Evolutionary conservation across 2,329 filamentous ascomycete species (phyloP), one percentile per base, ranked within the genome.

Genomic region (Fusarium pseudograminearum): DNA sequence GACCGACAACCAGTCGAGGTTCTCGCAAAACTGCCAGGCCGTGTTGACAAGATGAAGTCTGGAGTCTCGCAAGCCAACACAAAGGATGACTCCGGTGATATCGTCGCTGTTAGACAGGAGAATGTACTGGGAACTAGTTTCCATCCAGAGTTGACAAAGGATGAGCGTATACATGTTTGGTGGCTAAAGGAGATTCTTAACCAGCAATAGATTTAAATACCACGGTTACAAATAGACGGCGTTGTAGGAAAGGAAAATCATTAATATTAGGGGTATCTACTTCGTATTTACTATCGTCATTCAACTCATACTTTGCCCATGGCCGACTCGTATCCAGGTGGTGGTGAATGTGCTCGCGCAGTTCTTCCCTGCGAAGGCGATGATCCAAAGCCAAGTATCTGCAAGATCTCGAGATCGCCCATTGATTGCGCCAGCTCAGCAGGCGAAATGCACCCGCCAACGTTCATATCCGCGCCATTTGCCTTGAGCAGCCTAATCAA

Each of bases 91-190:
- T 86, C 84, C 4, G 88, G 91, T 4, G 92, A 97, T 71, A 95
- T 98, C 53, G 90, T 98, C 52, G 95, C 95, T 1, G 93, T 98
- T 34, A 86, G 88, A 69, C 94, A 98, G 81, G 93, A 91, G 1
- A 98, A 98, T 79, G 91, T 97, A 1, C 91, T 98, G 74, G 96
- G 94, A 6, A 98, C 92, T 5, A 98, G 94, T 76, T 99, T 98
- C 77, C 96, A 98, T 75, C 96, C 96, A 0, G 96, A 99, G 80
- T 80, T 99, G 78, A 98, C 95, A 0, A 87, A 89, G 10, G 96
- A 99, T 81, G 84, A 90, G 59, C 87, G 96, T 58, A 97, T 98
- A 76, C 96, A 99, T 80, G 85, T 88, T 7, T 98, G 96, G 96
- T 99, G 96, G 96, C 76, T 99, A 77, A 83, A 86, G 72, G 88